Percentiles rank a stretch among this genome's conserved stretches.
Conservation (phyloP, 129 eudicot species). For the Gnaphalium uliginosum region DNA sequence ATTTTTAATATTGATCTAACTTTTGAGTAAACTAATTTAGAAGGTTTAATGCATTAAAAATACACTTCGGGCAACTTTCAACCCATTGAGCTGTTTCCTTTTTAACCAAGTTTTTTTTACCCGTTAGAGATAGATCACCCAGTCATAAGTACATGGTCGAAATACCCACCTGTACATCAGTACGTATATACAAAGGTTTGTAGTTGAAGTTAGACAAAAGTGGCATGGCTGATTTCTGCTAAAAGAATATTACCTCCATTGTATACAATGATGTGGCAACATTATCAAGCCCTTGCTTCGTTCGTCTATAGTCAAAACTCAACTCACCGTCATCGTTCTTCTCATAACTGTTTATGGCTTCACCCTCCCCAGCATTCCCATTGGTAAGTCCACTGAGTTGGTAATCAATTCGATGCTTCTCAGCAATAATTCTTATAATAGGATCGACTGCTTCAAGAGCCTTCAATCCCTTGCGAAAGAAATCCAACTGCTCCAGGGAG, state of each 20-base stretch:
- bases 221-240: slow-evolving; percentile 11
- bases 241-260: slow-evolving; percentile 63
- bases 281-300: slow-evolving; percentile 53
- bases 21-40: background rate
- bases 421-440: slow-evolving; percentile 57
- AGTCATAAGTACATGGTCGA: background rate
- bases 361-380: slow-evolving; percentile 49
- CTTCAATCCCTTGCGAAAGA: slow-evolving; percentile 79
- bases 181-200: background rate
- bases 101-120: background rate
- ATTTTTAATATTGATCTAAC: background rate
- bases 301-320: slow-evolving; percentile 65
- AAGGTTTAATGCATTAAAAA: background rate
- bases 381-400: slow-evolving; percentile 56
- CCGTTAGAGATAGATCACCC: background rate
- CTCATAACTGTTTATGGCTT: slow-evolving; percentile 38
- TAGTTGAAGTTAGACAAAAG: background rate
- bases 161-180: background rate
- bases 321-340: slow-evolving; percentile 58
- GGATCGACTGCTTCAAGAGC: slow-evolving; percentile 90
- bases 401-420: slow-evolving; percentile 83
- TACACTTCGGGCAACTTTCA: background rate
- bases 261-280: slow-evolving; percentile 46
- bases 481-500: slow-evolving; percentile 62
- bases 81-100: background rate